Conservation (phyloP, 495 filamentous ascomycete genomes). For the Lasiosphaeria miniovina region DNA sequence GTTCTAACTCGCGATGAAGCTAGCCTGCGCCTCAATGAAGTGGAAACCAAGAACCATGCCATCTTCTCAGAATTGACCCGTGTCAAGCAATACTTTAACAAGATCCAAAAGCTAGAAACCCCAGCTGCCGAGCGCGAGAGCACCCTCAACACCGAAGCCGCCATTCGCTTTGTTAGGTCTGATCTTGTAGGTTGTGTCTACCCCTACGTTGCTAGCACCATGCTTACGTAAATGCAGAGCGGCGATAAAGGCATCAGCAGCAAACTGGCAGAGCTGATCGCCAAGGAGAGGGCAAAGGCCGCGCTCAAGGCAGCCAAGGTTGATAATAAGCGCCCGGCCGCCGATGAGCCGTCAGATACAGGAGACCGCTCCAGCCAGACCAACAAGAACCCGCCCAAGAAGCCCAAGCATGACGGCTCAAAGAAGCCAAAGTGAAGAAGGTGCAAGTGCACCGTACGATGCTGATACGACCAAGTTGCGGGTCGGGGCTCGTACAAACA, state of each 20-base stretch:
- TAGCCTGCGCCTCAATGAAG: slow-evolving; percentile 73
- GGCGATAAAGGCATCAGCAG: slow-evolving; percentile 39
- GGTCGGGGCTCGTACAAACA: too few species aligned
- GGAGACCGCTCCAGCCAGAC: background rate
- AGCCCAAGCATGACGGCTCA: slow-evolving; percentile 27
- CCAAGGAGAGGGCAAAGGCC: slow-evolving; percentile 45
- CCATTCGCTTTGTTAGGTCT: slow-evolving; percentile 73
- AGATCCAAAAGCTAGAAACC: slow-evolving; percentile 66
- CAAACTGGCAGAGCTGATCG: slow-evolving; percentile 44
- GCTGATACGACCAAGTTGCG: background rate
- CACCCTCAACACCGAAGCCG: slow-evolving; percentile 75
- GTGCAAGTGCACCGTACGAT: background rate
- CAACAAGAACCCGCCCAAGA: slow-evolving; percentile 21
- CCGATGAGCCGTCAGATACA: slow-evolving; percentile 12
- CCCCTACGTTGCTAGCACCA: background rate
- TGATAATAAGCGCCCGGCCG: slow-evolving; percentile 39
- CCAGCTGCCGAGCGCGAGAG: slow-evolving; percentile 54
- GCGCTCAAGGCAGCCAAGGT: slow-evolving; percentile 32
- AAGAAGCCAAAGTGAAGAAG: slow-evolving; percentile 26
- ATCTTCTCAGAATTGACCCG: slow-evolving; percentile 80
- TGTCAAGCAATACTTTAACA: slow-evolving; percentile 88
- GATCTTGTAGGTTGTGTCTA: slow-evolving; percentile 57
- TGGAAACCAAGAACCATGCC: slow-evolving; percentile 77
- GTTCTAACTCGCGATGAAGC: slow-evolving; percentile 50
- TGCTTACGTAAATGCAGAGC: slow-evolving; percentile 24